These are phyloP conservation scores for Solanum pennellii DNA, from an alignment of 257 asterid genomes.

Conservation along the genomic window DNA sequence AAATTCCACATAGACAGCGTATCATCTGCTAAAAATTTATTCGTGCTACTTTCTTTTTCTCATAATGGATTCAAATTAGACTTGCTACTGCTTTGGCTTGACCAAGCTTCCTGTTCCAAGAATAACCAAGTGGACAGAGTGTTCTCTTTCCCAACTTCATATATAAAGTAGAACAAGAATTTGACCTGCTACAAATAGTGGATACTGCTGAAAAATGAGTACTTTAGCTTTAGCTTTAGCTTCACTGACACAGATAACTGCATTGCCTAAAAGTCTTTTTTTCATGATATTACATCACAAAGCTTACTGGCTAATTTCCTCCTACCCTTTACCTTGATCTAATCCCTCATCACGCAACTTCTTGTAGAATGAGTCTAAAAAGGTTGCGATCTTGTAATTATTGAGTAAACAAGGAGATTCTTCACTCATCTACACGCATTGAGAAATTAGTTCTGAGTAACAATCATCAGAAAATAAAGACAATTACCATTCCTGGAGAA, in stretches of 20 bases:
- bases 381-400: neutral
- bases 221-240: neutral
- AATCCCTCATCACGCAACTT: neutral
- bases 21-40: neutral
- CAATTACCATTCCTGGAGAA: constrained; percentile 92
- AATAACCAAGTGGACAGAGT: neutral
- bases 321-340: neutral
- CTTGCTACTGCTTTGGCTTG: neutral
- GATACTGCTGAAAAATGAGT: neutral
- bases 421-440: neutral
- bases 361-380: neutral
- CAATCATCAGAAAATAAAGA: neutral
- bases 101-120: neutral
- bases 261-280: neutral
- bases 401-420: neutral
- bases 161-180: neutral
- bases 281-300: neutral
- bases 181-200: neutral
- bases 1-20: neutral
- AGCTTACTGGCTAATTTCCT: neutral
- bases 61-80: neutral
- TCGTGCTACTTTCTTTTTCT: neutral
- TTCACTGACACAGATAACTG: neutral
- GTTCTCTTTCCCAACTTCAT: neutral
- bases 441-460: neutral